A percentile compares a stretch with the other conserved stretches of the same genome.
Evolutionary conservation across 495 filamentous ascomycete species (phyloP).

Genomic region (Penicillium longicatenatum): DNA sequence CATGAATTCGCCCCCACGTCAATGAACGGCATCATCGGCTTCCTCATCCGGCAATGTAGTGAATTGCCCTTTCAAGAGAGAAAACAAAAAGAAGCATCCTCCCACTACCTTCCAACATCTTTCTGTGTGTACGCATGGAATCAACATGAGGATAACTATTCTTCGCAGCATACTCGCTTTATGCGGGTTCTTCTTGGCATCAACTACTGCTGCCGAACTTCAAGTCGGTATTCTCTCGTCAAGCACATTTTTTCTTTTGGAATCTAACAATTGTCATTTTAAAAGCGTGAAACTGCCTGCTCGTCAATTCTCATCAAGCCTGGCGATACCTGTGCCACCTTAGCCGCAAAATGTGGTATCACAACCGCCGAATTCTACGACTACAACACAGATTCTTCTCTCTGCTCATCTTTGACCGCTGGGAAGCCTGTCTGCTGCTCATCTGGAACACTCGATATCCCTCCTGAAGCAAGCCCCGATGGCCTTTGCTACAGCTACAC

Average conservation of each 20-base stretch:
- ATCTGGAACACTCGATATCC: not conserved
- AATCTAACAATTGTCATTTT: not conserved
- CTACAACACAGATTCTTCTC: not conserved
- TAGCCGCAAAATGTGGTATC: slow-evolving; percentile 2
- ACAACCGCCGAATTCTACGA: not conserved
- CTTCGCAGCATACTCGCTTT: not conserved
- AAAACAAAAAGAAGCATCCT: not conserved
- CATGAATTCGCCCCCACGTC: not conserved
- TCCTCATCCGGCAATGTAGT: not conserved
- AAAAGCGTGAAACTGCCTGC: not conserved
- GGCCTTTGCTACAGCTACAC: slow-evolving; percentile 2
- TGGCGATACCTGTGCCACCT: not conserved
- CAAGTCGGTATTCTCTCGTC: not conserved
- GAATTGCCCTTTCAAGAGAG: not conserved
- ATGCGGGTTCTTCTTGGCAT: not conserved
- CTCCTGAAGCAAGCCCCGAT: not conserved
- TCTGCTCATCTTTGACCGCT: not conserved
- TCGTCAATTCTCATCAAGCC: not conserved
- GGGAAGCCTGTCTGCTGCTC: slow-evolving; percentile 1
- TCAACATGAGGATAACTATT: not conserved
- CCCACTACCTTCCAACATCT: not conserved
- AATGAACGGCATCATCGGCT: not conserved
- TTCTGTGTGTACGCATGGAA: not conserved
- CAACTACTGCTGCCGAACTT: not conserved
- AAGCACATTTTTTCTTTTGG: not conserved